Evolutionary conservation across 768 basidiomycete species (phyloP).

Genomic region (Macrolepiota dolichaula): DNA sequence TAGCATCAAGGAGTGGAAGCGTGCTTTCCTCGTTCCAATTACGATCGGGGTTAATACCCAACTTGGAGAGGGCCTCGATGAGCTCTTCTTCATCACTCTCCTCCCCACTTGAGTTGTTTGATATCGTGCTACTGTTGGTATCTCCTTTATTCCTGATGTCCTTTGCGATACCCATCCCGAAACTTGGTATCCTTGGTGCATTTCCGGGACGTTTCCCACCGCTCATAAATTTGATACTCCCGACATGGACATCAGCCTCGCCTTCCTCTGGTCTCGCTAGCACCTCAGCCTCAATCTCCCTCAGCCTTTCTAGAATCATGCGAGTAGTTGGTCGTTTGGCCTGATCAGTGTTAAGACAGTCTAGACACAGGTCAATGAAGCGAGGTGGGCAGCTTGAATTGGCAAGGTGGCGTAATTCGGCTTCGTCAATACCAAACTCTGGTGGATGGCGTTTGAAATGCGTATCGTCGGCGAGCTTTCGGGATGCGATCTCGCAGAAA

Average conservation of each 20-base stretch:
- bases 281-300: conserved; percentile 82
- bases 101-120: conserved; percentile 35
- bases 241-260: conserved; percentile 75
- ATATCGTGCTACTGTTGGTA: background rate
- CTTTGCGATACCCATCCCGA: conserved; percentile 68
- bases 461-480: conserved; percentile 80
- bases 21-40: conserved; percentile 42
- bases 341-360: conserved; percentile 71
- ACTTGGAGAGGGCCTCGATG: conserved; percentile 52
- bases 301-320: conserved; percentile 73
- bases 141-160: conserved; percentile 38
- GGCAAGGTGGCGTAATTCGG: conserved; percentile 67
- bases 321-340: conserved; percentile 69
- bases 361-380: conserved; percentile 74
- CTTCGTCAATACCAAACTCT: conserved; percentile 69
- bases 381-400: conserved; percentile 74
- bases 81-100: conserved; percentile 73
- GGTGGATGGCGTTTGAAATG: conserved; percentile 79
- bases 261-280: conserved; percentile 60
- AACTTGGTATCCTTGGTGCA: conserved; percentile 83
- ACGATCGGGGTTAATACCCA: conserved; percentile 40
- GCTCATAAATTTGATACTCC: conserved; percentile 81
- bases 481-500: conserved; percentile 86
- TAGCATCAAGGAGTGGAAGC: background rate
- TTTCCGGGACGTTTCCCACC: conserved; percentile 54